Evolutionary conservation across 306 rosid genomes (phyloP).

Genomic region (Quercus parvula): DNA sequence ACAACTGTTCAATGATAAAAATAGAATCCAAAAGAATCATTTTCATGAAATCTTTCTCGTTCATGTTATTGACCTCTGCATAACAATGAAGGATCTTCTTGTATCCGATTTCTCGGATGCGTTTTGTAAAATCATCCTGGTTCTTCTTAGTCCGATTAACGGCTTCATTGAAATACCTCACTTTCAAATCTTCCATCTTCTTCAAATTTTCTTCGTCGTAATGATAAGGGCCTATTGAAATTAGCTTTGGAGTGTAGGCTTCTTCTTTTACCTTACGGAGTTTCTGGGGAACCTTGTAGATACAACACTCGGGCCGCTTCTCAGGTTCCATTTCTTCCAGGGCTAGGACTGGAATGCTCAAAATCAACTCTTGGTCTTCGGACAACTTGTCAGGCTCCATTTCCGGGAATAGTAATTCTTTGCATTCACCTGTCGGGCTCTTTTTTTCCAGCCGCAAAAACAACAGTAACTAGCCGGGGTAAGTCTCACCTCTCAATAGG

Average conservation of each 20-base stretch:
- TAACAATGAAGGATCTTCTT: not conserved
- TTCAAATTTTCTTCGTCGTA: not conserved
- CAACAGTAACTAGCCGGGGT: no score
- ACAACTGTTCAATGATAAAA: slow-evolving; percentile 24
- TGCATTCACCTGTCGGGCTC: no score
- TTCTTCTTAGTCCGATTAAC: not conserved
- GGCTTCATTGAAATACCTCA: fast-evolving
- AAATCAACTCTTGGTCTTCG: no score
- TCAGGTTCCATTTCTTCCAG: not conserved
- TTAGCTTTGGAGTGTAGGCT: slow-evolving; percentile 16
- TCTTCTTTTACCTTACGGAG: slow-evolving; percentile 4
- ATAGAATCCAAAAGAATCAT: slow-evolving; percentile 14
- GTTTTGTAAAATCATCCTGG: not conserved
- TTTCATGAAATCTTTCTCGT: not conserved
- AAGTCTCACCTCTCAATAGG: no score
- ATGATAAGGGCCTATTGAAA: slow-evolving; percentile 28
- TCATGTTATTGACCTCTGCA: not conserved
- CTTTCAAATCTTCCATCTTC: not conserved
- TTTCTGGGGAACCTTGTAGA: slow-evolving; percentile 13
- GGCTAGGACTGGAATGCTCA: no score
- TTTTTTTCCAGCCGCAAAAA: no score
- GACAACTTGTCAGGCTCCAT: no score
- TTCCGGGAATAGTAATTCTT: not conserved
- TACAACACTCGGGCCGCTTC: not conserved
- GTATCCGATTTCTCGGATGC: not conserved